These are phyloP conservation scores for Halophytophthora batemanensis DNA, from an alignment of 352 stramenopile species.

Conservation along the genomic window DNA sequence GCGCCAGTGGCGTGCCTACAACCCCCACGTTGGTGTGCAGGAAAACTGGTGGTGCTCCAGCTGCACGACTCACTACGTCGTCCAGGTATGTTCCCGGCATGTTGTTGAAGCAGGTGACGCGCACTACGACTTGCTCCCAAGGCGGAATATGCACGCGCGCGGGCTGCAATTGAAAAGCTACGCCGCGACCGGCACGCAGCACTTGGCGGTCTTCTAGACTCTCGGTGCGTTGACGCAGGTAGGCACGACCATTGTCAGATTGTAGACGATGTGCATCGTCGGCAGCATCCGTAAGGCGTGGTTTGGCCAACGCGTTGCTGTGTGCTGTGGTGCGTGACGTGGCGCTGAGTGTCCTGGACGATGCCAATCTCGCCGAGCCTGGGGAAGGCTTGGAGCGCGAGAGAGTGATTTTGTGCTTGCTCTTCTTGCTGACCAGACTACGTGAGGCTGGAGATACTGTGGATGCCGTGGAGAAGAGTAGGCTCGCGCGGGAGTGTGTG, in stretches of 20 bases:
- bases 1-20: conserved; percentile 47
- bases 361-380: conserved; percentile 8
- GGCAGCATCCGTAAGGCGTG: conserved; percentile 34
- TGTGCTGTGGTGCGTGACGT: neutral
- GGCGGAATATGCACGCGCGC: conserved; percentile 34
- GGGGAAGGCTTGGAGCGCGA: conserved; percentile 4
- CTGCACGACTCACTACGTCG: conserved; percentile 54
- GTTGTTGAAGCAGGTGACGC: conserved; percentile 74
- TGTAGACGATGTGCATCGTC: conserved; percentile 55
- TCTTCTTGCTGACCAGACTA: conserved; percentile 5
- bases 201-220: conserved; percentile 44
- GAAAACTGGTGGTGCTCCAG: conserved; percentile 52
- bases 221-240: conserved; percentile 38
- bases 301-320: conserved; percentile 15
- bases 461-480: conserved; percentile 1
- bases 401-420: neutral
- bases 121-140: conserved; percentile 56
- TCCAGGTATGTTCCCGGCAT: conserved; percentile 67
- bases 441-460: conserved; percentile 3
- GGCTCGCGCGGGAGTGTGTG: conserved; percentile 3
- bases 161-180: conserved; percentile 47
- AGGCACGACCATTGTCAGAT: conserved; percentile 42
- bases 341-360: conserved; percentile 2
- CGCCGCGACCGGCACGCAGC: conserved; percentile 44
- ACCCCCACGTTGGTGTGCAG: conserved; percentile 52